Percentiles rank a stretch among this genome's conserved stretches.
phyloP scores from a whole-genome alignment of 1,284 basidiomycete genomes.

The Cryptococcus sp. region DNA sequence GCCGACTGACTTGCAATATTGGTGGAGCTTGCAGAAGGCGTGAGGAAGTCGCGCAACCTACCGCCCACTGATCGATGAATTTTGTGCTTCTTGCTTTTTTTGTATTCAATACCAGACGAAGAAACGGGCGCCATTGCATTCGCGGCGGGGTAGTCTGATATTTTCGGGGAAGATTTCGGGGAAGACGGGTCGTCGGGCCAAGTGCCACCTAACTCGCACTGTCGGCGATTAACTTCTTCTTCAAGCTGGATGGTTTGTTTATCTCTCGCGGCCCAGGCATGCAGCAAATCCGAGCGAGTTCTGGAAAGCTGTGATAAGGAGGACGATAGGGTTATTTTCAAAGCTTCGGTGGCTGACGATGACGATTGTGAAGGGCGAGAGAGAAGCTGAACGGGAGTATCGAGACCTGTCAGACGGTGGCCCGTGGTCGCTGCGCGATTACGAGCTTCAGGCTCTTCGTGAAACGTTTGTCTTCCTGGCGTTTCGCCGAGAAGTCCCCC shows the following conservation, averaged over 20 bases:
- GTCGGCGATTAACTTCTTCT: conserved; percentile 19
- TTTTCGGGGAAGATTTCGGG: neutral
- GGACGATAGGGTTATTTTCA: conserved; percentile 33
- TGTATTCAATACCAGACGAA: conserved; percentile 27
- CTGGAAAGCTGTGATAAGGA: conserved; percentile 36
- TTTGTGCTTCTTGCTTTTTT: conserved; percentile 36
- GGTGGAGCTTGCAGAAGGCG: conserved; percentile 28
- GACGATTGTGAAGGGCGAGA: neutral
- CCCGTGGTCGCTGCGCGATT: neutral
- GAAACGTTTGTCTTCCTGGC: conserved; percentile 5
- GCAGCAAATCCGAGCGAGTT: conserved; percentile 34
- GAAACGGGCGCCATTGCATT: conserved; percentile 19
- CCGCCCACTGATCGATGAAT: conserved; percentile 42
- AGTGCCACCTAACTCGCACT: conserved; percentile 10
- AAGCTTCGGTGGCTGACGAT: conserved; percentile 10
- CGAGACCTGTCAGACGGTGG: conserved; percentile 8
- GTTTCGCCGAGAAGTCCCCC: conserved; percentile 37
- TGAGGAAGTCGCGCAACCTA: conserved; percentile 39
- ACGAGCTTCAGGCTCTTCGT: conserved; percentile 1
- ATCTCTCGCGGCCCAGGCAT: conserved; percentile 41
- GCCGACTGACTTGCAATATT: conserved; percentile 10
- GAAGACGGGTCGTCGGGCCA: conserved; percentile 4
- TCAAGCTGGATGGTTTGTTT: conserved; percentile 38
- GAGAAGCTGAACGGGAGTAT: conserved; percentile 24
- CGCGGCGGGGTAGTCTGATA: neutral